Conservation (phyloP, 768 basidiomycete species). For the Trametopsis cervina region DNA sequence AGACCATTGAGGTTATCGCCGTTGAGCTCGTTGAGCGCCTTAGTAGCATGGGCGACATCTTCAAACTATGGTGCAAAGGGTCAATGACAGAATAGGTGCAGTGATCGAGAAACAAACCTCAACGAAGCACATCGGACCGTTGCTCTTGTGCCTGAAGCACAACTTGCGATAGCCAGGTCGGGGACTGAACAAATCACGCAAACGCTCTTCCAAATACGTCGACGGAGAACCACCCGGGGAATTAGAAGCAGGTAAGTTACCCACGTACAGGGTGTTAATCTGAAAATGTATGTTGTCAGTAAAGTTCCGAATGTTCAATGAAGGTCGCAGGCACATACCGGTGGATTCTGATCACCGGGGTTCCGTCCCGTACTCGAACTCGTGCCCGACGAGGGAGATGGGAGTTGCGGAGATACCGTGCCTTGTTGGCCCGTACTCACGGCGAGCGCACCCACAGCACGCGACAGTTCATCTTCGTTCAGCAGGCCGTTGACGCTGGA, state of each 20-base stretch:
- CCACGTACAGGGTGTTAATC: constrained; percentile 99
- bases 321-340: constrained; percentile 38
- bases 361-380: constrained; percentile 36
- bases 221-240: constrained; percentile 65
- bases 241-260: constrained; percentile 83
- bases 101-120: constrained; percentile 51
- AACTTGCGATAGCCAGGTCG: constrained; percentile 86
- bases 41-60: constrained; percentile 77
- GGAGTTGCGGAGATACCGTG: constrained; percentile 65
- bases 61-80: constrained; percentile 58
- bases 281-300: constrained; percentile 21
- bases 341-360: constrained; percentile 86
- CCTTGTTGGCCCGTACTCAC: constrained; percentile 45
- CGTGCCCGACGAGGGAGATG: constrained; percentile 66
- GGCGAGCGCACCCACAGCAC: constrained; percentile 33
- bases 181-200: constrained; percentile 74
- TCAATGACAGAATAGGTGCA: background rate
- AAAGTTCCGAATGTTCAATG: background rate
- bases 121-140: constrained; percentile 99
- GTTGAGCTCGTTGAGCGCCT: constrained; percentile 84
- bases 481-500: constrained; percentile 38
- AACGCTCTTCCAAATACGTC: constrained; percentile 79
- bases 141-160: constrained; percentile 92
- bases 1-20: constrained; percentile 87
- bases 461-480: constrained; percentile 29